Conservation (phyloP, 2,329 filamentous ascomycete genomes). For the Cladophialophora bantiana region DNA sequence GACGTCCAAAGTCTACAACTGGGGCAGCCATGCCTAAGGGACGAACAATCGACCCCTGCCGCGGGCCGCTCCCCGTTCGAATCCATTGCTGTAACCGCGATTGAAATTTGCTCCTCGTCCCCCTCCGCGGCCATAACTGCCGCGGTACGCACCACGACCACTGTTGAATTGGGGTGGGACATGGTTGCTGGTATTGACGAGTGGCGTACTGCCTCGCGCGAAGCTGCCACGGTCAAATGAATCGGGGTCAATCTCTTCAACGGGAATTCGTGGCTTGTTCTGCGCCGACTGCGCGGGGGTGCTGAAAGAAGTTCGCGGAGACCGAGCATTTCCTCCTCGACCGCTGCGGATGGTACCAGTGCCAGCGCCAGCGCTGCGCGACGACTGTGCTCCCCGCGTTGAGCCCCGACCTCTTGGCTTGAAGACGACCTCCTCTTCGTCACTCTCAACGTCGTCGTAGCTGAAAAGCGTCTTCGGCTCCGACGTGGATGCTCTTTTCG, state of each 20-base stretch:
- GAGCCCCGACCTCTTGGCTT: slow-evolving; percentile 39
- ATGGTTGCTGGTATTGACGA: slow-evolving; percentile 36
- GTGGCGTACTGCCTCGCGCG: slow-evolving; percentile 39
- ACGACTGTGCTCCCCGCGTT: slow-evolving; percentile 23
- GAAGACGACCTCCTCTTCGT: slow-evolving; percentile 58
- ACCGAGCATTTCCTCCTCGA: slow-evolving; percentile 26
- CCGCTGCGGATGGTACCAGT: slow-evolving; percentile 24
- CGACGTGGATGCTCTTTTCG: slow-evolving; percentile 39
- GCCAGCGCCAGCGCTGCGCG: slow-evolving; percentile 23
- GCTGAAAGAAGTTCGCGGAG: slow-evolving; percentile 36
- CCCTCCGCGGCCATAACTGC: slow-evolving; percentile 25
- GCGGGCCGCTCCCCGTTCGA: slow-evolving; percentile 38
- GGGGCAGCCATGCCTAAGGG: slow-evolving; percentile 28
- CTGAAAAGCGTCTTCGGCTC: slow-evolving; percentile 55
- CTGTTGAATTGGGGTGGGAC: slow-evolving; percentile 24
- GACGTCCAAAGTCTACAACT: slow-evolving; percentile 11
- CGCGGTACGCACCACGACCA: slow-evolving; percentile 27
- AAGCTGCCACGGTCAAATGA: slow-evolving; percentile 53
- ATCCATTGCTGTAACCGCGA: slow-evolving; percentile 34
- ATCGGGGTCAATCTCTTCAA: slow-evolving; percentile 56
- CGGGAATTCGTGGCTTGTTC: slow-evolving; percentile 49
- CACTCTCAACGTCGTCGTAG: slow-evolving; percentile 56
- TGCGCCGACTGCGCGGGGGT: slow-evolving; percentile 23
- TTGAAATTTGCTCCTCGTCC: slow-evolving; percentile 25
- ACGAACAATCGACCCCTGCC: slow-evolving; percentile 42